Evolutionary conservation across 768 basidiomycete species (phyloP).

Genomic region (Mycena vitilis): DNA sequence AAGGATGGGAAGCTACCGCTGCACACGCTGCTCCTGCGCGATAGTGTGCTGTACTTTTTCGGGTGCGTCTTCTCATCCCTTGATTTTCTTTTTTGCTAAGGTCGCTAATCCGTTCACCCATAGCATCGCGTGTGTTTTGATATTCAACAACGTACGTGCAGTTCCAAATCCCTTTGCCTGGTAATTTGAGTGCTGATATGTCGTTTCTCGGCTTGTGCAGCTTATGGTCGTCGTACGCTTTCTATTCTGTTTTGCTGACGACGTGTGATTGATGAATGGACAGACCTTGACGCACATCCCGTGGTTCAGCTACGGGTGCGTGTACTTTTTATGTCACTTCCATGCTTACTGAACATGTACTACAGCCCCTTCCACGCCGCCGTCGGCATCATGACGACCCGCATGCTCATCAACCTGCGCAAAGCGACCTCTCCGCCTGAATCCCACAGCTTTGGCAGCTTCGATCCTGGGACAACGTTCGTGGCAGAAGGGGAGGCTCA

Average conservation of each 20-base stretch:
- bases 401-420: conserved; percentile 59
- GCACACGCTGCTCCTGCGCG: conserved; percentile 51
- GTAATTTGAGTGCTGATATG: not conserved
- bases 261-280: not conserved
- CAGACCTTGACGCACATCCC: conserved; percentile 58
- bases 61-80: conserved; percentile 43
- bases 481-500: too few species aligned
- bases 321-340: not conserved
- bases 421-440: conserved; percentile 43
- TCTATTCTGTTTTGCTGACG: not conserved
- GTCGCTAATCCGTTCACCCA: too few species aligned
- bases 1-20: conserved; percentile 44
- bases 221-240: conserved; percentile 53
- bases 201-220: not conserved
- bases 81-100: not conserved
- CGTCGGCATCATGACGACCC: conserved; percentile 57
- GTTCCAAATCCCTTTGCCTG: conserved; percentile 48
- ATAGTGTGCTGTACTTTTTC: conserved; percentile 59
- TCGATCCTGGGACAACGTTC: too few species aligned
- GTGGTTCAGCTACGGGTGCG: conserved; percentile 61
- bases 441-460: too few species aligned
- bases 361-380: conserved; percentile 60
- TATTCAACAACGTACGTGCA: conserved; percentile 54
- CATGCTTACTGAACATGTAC: not conserved
- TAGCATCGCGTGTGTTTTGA: conserved; percentile 52